Evolutionary conservation across 2,329 filamentous ascomycete genomes (phyloP).

Genomic region (Zasmidium cellare): DNA sequence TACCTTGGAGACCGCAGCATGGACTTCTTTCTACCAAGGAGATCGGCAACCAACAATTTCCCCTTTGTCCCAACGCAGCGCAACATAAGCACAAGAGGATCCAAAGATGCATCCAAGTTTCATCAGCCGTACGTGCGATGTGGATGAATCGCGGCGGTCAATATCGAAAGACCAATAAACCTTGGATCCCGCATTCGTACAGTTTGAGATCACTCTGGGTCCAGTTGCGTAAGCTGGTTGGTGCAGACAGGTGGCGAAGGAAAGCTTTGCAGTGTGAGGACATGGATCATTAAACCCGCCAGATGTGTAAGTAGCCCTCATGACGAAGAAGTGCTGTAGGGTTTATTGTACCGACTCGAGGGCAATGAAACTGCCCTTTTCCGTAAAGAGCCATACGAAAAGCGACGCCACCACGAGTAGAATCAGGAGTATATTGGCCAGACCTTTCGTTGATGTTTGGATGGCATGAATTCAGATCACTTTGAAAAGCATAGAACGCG

Average conservation of each 20-base stretch:
- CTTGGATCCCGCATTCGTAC: background rate
- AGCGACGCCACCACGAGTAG: too few relatives aligned
- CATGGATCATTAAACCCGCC: background rate
- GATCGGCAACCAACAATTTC: conserved; percentile 1
- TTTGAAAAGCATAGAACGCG: too few relatives aligned
- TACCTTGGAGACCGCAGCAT: background rate
- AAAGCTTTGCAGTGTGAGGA: background rate
- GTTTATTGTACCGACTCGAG: background rate
- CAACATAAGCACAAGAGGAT: background rate
- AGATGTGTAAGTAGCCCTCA: background rate
- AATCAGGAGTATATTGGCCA: too few relatives aligned
- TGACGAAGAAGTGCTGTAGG: background rate
- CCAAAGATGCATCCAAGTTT: background rate
- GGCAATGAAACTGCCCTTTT: too few relatives aligned
- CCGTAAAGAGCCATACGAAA: too few relatives aligned
- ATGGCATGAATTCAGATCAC: too few relatives aligned
- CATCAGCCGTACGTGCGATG: background rate
- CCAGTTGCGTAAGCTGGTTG: background rate
- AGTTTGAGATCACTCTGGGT: background rate
- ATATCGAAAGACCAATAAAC: background rate
- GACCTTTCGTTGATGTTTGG: too few relatives aligned
- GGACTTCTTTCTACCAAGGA: background rate
- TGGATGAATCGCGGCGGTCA: background rate
- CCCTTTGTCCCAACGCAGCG: background rate
- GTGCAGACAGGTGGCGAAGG: background rate